phyloP scores from a whole-genome alignment of 1,284 basidiomycete species.

The Mrakiaceae sp. region DNA sequence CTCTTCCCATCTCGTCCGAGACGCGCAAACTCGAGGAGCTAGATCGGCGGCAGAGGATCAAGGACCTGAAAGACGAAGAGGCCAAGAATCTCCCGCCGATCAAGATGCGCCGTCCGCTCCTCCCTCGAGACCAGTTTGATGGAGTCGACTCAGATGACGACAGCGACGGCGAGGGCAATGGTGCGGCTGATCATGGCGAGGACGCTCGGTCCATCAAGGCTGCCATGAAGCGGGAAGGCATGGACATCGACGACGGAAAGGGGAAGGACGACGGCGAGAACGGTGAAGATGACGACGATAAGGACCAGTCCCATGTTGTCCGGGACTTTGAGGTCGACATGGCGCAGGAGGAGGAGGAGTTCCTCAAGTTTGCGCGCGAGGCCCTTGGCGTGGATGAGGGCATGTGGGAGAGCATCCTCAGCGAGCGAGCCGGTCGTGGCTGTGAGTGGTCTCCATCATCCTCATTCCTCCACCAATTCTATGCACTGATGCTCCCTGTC shows the following conservation, averaged over 20 bases:
- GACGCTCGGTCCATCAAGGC: background rate
- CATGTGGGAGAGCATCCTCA: conserved; percentile 70
- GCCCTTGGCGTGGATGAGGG: conserved; percentile 71
- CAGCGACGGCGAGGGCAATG: background rate
- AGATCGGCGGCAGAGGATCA: conserved; percentile 11
- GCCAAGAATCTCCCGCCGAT: background rate
- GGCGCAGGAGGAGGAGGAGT: conserved; percentile 79
- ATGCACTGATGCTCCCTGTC: too few relatives aligned
- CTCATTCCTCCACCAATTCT: too few relatives aligned
- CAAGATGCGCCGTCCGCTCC: conserved; percentile 14
- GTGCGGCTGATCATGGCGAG: background rate
- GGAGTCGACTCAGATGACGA: conserved; percentile 17
- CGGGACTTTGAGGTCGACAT: conserved; percentile 75
- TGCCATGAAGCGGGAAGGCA: conserved; percentile 9
- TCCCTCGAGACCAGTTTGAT: conserved; percentile 9
- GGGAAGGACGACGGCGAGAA: conserved; percentile 25
- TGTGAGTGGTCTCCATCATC: conserved; percentile 41
- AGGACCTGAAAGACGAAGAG: conserved; percentile 3
- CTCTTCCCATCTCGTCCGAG: background rate
- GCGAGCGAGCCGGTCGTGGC: conserved; percentile 59
- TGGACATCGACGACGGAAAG: conserved; percentile 17
- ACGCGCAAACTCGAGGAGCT: conserved; percentile 7
- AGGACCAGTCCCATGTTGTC: conserved; percentile 62
- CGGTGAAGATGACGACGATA: conserved; percentile 52
- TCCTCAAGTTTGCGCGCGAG: conserved; percentile 81